A percentile compares a stretch with the other conserved stretches of the same genome.
phyloP scores from a whole-genome alignment of 768 basidiomycete genomes.

The Leccinum olivaceopallidum region DNA sequence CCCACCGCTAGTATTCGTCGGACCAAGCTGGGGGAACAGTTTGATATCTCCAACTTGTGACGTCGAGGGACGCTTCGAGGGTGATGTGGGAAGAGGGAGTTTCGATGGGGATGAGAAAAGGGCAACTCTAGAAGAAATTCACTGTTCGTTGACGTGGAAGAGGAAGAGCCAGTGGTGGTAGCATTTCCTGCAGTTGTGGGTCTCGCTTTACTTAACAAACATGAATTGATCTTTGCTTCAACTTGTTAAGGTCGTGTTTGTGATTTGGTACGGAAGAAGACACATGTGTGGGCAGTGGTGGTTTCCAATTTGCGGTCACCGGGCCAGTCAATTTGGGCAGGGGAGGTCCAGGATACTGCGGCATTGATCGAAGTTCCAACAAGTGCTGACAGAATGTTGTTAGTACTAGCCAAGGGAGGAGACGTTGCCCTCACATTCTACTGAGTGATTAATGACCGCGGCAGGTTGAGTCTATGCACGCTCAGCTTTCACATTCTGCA shows the following conservation, averaged over 20 bases:
- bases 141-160: too few relatives aligned
- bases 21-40: conserved; percentile 8
- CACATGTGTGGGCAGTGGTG: background rate
- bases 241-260: conserved; percentile 16
- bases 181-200: too few relatives aligned
- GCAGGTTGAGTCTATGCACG: background rate
- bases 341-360: conserved; percentile 5
- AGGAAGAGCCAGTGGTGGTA: too few relatives aligned
- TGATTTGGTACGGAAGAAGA: conserved; percentile 8
- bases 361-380: background rate
- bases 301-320: background rate
- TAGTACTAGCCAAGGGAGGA: background rate
- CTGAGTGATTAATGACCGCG: background rate
- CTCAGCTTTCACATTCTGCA: too few relatives aligned
- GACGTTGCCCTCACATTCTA: conserved; percentile 3
- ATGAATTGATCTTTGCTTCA: conserved; percentile 19
- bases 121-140: too few relatives aligned
- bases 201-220: conserved; percentile 1
- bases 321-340: conserved; percentile 6
- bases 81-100: too few relatives aligned
- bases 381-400: conserved; percentile 6
- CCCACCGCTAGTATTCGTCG: background rate
- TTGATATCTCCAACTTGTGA: background rate
- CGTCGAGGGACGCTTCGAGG: too few relatives aligned
- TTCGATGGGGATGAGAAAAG: too few relatives aligned